Percentiles rank a stretch among this genome's conserved stretches.
Evolutionary conservation across 306 rosid species (phyloP).

Genomic region (Casuarina equisetifolia): DNA sequence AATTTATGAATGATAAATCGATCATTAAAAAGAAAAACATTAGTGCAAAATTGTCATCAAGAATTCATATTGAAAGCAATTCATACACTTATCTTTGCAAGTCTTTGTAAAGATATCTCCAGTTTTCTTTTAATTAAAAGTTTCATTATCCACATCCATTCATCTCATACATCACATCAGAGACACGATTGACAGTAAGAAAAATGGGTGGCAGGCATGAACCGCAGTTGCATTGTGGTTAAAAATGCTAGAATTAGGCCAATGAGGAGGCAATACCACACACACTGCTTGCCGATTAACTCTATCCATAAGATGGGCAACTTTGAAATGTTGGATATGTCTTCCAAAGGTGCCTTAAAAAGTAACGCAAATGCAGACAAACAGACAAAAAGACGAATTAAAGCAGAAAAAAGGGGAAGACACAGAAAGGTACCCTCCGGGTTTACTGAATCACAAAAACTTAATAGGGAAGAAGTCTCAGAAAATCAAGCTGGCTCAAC

Average conservation of each 20-base stretch:
- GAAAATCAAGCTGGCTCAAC: background rate
- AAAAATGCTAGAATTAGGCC: background rate
- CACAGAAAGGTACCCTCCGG: background rate
- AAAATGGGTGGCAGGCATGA: background rate
- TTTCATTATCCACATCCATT: background rate
- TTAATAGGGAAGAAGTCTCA: background rate
- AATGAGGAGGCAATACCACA: background rate
- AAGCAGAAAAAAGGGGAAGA: background rate
- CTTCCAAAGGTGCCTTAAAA: background rate
- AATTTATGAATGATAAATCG: too few species aligned
- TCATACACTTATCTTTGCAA: too few species aligned
- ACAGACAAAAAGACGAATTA: background rate
- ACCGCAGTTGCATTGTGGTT: background rate
- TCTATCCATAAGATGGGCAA: background rate
- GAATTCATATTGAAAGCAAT: too few species aligned
- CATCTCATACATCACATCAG: background rate
- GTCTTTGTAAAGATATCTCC: too few species aligned
- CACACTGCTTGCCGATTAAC: background rate
- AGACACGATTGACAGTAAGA: background rate
- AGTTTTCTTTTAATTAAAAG: background rate
- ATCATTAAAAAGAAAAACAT: too few species aligned
- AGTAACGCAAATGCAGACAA: constrained; percentile 3
- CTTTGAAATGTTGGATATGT: constrained; percentile 8
- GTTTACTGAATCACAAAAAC: background rate
- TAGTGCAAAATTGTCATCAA: too few species aligned